Percentiles rank a stretch among this genome's conserved stretches.
phyloP scores from a whole-genome alignment of 1,284 basidiomycete species.

The Takashimella koratensis region DNA sequence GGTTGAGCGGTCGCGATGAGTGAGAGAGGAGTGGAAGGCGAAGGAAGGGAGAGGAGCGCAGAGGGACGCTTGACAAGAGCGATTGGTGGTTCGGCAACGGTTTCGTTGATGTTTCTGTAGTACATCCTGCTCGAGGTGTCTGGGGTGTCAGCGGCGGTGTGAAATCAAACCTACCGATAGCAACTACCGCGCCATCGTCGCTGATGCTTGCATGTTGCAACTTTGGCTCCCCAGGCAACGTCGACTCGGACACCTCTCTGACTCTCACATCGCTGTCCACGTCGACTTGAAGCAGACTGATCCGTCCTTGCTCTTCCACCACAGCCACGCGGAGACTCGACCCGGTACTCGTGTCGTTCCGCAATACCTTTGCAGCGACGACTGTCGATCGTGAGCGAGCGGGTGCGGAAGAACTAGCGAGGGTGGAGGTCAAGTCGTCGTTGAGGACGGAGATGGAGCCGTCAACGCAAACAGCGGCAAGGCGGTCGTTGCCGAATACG shows the following conservation, averaged over 20 bases:
- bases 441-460: background rate
- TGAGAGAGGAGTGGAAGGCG: constrained; percentile 19
- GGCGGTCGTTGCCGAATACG: background rate
- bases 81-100: background rate
- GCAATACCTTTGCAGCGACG: background rate
- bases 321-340: constrained; percentile 5
- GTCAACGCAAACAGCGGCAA: background rate
- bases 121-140: background rate
- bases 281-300: constrained; percentile 14
- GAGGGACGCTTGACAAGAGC: constrained; percentile 4
- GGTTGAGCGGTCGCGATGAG: constrained; percentile 25
- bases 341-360: background rate
- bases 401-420: background rate
- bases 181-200: background rate
- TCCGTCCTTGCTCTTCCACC: constrained; percentile 15
- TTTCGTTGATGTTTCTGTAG: background rate
- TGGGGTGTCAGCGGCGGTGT: background rate
- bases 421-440: background rate
- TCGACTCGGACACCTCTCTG: background rate
- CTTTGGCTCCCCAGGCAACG: background rate
- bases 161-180: background rate
- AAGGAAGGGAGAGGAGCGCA: constrained; percentile 21
- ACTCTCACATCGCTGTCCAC: constrained; percentile 3
- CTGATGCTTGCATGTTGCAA: constrained; percentile 1
- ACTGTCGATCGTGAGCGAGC: background rate